A percentile compares a stretch with the other conserved stretches of the same genome.
These are phyloP conservation scores for Exophiala xenobiotica DNA, from an alignment of 2,329 filamentous ascomycete genomes.

Conservation along the genomic window DNA sequence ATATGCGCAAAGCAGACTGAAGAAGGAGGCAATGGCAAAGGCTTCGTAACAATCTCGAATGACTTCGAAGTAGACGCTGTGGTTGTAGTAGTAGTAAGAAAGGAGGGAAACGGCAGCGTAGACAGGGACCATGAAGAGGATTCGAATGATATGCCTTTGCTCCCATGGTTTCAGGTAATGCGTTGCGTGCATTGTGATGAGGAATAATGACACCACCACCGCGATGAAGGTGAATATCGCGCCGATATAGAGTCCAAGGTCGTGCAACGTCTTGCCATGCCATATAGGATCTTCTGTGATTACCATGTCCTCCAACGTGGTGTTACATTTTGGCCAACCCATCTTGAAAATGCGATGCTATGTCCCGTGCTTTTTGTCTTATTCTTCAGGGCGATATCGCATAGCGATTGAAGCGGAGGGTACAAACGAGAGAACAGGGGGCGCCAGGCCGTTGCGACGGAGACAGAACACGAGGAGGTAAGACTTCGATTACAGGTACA, in stretches of 20 bases:
- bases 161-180: conserved; percentile 61
- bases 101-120: conserved; percentile 74
- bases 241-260: conserved; percentile 55
- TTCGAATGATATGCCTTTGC: conserved; percentile 74
- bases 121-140: conserved; percentile 83
- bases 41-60: conserved; percentile 85
- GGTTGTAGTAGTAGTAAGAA: conserved; percentile 70
- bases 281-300: conserved; percentile 50
- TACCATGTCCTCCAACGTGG: conserved; percentile 47
- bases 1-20: conserved; percentile 78
- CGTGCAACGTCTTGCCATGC: conserved; percentile 57
- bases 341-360: conserved; percentile 32
- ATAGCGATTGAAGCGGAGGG: neutral
- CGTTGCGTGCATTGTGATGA: conserved; percentile 58
- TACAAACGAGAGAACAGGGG: neutral
- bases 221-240: conserved; percentile 55
- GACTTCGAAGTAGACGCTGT: conserved; percentile 78
- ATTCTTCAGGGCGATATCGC: neutral
- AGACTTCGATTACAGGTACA: neutral
- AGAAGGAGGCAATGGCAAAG: conserved; percentile 84
- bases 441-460: neutral
- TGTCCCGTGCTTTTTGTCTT: no score
- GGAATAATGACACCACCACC: conserved; percentile 50
- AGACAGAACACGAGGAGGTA: conserved; percentile 1
- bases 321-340: conserved; percentile 52